These are phyloP conservation scores for Eutypella sp. DNA, from an alignment of 2,329 filamentous ascomycete species.

Conservation along the genomic window DNA sequence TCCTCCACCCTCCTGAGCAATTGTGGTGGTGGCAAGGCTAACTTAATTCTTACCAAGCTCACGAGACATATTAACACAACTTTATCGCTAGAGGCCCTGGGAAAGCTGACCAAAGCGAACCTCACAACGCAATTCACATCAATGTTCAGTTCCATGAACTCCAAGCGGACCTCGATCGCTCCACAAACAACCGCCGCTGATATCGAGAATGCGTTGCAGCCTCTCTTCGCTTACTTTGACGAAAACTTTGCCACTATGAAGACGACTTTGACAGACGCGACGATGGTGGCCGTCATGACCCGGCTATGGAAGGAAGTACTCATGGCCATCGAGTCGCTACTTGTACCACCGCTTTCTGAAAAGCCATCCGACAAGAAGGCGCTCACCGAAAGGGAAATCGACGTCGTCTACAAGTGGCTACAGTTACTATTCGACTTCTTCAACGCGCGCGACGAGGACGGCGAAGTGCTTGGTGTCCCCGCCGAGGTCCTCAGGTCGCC, in stretches of 20 bases:
- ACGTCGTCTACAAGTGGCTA: slow-evolving; percentile 93
- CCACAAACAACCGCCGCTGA: slow-evolving; percentile 64
- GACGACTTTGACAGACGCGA: slow-evolving; percentile 84
- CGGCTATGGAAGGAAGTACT: slow-evolving; percentile 97
- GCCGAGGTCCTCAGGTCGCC: slow-evolving; percentile 90
- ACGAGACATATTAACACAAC: slow-evolving; percentile 89
- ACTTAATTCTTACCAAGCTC: slow-evolving; percentile 49
- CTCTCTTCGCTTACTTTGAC: slow-evolving; percentile 90
- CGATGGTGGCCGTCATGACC: slow-evolving; percentile 99
- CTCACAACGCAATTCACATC: slow-evolving; percentile 50
- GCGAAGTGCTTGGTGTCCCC: slow-evolving; percentile 82
- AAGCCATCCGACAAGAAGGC: slow-evolving; percentile 85
- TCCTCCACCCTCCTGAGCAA: not conserved
- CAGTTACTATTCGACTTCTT: slow-evolving; percentile 90
- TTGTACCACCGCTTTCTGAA: slow-evolving; percentile 91
- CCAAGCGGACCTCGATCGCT: slow-evolving; percentile 48
- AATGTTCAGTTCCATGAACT: slow-evolving; percentile 14
- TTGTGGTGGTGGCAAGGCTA: slow-evolving; percentile 4
- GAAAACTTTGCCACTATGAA: slow-evolving; percentile 99
- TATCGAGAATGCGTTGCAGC: slow-evolving; percentile 73
- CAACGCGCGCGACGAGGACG: slow-evolving; percentile 80
- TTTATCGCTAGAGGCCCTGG: slow-evolving; percentile 76
- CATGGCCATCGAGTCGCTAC: slow-evolving; percentile 79
- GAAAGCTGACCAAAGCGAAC: slow-evolving; percentile 64
- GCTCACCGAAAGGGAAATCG: slow-evolving; percentile 80